Evolutionary conservation across 2,329 filamentous ascomycete species (phyloP).

Genomic region (Apiospora malaysiana): DNA sequence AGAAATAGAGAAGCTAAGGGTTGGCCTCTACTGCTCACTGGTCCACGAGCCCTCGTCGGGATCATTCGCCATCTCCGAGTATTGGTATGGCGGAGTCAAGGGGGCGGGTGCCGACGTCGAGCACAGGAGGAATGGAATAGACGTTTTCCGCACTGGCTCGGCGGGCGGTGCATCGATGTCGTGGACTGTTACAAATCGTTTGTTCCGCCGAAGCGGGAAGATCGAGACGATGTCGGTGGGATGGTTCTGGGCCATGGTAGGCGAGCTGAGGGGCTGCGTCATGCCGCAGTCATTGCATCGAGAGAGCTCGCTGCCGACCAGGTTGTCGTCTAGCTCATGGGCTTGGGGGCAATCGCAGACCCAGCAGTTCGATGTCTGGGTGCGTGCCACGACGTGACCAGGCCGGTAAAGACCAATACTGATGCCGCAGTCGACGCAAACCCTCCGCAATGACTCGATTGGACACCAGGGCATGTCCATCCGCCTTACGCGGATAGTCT

Average conservation of each 20-base stretch:
- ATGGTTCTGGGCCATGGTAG: background rate
- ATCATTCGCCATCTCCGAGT: background rate
- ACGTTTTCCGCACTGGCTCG: background rate
- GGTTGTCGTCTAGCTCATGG: background rate
- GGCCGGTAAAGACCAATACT: background rate
- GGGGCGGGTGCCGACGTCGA: background rate
- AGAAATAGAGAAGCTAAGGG: background rate
- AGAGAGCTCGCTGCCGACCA: background rate
- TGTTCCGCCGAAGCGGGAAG: background rate
- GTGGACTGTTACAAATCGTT: background rate
- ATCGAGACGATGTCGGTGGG: background rate
- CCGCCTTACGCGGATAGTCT: background rate
- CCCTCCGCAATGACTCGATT: background rate
- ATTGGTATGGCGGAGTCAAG: conserved; percentile 5
- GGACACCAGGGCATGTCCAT: background rate
- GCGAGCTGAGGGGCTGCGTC: background rate
- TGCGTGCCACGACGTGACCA: background rate
- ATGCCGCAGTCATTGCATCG: background rate
- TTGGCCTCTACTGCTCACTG: background rate
- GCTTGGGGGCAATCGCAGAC: background rate
- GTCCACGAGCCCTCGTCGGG: background rate
- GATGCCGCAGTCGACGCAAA: conserved; percentile 15
- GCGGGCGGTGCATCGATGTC: background rate
- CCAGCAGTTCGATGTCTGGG: background rate
- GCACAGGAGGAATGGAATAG: background rate